A percentile compares a stretch with the other conserved stretches of the same genome.
Conservation (phyloP, 2,329 filamentous ascomycete genomes). For the Xylaria multiplex region DNA sequence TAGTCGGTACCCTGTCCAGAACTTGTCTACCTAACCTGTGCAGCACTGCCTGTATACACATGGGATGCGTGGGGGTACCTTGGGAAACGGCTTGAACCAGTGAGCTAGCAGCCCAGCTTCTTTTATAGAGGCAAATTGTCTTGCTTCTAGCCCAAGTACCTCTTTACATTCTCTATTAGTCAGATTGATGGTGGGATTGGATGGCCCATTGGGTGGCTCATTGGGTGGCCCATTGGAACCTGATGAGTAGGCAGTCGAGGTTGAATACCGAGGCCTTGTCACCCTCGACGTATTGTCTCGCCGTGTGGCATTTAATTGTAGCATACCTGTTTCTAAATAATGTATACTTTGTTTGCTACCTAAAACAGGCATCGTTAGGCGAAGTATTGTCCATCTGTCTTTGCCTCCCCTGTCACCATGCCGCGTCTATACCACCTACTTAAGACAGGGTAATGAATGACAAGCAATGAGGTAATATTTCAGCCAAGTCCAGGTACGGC, state of each 20-base stretch:
- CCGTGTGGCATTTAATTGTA: background rate
- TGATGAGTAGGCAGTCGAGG: too few relatives aligned
- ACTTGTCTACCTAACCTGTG: background rate
- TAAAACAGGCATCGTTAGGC: constrained; percentile 14
- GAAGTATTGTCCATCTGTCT: constrained; percentile 6
- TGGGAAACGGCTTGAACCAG: background rate
- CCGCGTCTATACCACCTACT: background rate
- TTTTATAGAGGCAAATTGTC: background rate
- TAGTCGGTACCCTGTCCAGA: background rate
- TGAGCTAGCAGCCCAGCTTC: background rate
- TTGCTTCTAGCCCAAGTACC: too few relatives aligned
- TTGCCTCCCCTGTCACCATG: constrained; percentile 1
- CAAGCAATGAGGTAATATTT: background rate
- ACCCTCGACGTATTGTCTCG: background rate
- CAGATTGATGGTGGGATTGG: too few relatives aligned
- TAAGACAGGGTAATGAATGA: background rate
- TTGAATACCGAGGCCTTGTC: too few relatives aligned
- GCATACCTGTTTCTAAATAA: background rate
- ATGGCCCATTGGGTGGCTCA: too few relatives aligned
- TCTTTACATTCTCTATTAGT: too few relatives aligned
- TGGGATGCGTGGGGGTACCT: background rate
- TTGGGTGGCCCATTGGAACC: too few relatives aligned
- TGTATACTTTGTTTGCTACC: background rate
- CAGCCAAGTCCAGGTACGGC: background rate
- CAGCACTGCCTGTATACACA: too few relatives aligned